Base-by-base conservation (phyloP, 768 basidiomycete species). In the Coprinopsis strossmayeri region DNA sequence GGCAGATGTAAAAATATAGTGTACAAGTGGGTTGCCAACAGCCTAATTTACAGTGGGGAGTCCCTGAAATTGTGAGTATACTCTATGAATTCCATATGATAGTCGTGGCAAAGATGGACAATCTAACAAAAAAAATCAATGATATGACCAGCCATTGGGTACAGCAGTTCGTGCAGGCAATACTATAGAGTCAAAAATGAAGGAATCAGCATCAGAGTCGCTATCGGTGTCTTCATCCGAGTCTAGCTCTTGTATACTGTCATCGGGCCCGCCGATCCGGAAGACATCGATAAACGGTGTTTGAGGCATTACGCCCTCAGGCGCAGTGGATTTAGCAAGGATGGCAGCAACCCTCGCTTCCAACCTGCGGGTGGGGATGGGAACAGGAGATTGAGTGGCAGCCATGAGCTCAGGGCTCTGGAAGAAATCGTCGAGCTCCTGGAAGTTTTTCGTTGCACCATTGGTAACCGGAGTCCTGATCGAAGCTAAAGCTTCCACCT, bases 271-370 rank as follows among this genome's bases (percentile, higher is more conserved):
- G 13, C 73, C 73, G 21, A 89, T 76, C 45, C 76, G 72, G 70
- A 90, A 90, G 26, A 84, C 80, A 58, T 88, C 87, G 9, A 80
- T 66, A 67, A 87, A 87, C 2, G 87, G 87, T n/a, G 87, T 90
- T 55, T 82, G 82, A 1, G 87, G 87, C 15, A 76, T 67, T 55
- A 83, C 84, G 7, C 69, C 55, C 39, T 76, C 76, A 4, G 66
- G 59, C 9, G 71, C 78, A 2, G 79, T 83, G n/a, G 86, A 87
- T 64, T 87, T 86, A 30, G 87, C 87, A 20, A 90, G 76, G 54
- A 90, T 90, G 23, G 86, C 85, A 4, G 87, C 87, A 5, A 89
- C 86, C 13, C 84, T 78, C 37, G 86, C 87, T 62, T 88, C 87
- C 3, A 89, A 64, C 49, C 77, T 76, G 46, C 79, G 73, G 2